These are phyloP conservation scores for Lagenidium giganteum DNA, from an alignment of 352 stramenopile species.

Conservation along the genomic window DNA sequence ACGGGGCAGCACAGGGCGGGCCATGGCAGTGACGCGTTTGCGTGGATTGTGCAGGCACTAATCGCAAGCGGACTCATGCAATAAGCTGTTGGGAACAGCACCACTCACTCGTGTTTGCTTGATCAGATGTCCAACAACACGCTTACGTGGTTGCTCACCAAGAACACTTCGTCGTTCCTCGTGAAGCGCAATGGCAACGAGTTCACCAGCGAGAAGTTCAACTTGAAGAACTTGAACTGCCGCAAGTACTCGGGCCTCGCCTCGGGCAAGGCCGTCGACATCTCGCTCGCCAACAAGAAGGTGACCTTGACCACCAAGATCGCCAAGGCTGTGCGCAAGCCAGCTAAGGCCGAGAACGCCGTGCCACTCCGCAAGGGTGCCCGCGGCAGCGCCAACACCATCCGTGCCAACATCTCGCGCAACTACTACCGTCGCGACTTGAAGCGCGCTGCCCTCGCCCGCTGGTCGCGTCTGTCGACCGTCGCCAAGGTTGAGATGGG, in stretches of 20 bases:
- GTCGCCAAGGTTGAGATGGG: conserved; percentile 88
- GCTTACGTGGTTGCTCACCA: conserved; percentile 95
- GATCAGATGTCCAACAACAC: conserved; percentile 90
- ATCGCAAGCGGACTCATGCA: too few species aligned
- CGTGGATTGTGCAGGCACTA: too few species aligned
- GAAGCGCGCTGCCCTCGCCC: conserved; percentile 78
- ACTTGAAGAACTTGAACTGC: conserved; percentile 93
- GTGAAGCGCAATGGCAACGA: conserved; percentile 89
- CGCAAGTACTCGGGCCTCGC: conserved; percentile 97
- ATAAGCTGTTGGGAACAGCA: too few species aligned
- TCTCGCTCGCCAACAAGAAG: conserved; percentile 88
- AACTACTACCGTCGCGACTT: conserved; percentile 87
- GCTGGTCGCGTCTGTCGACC: conserved; percentile 83
- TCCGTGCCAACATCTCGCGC: conserved; percentile 85
- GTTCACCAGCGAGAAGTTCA: conserved; percentile 94
- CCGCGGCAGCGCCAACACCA: conserved; percentile 77
- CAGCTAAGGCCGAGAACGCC: conserved; percentile 59
- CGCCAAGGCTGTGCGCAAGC: conserved; percentile 65
- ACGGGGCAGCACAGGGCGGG: not conserved
- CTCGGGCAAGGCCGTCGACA: conserved; percentile 90
- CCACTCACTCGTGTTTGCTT: too few species aligned
- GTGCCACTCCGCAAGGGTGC: conserved; percentile 83
- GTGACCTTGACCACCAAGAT: conserved; percentile 82
- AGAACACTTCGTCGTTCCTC: conserved; percentile 95
- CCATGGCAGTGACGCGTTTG: not conserved